phyloP scores from a whole-genome alignment of 345 rosid genomes.

The Barbarea vulgaris region DNA sequence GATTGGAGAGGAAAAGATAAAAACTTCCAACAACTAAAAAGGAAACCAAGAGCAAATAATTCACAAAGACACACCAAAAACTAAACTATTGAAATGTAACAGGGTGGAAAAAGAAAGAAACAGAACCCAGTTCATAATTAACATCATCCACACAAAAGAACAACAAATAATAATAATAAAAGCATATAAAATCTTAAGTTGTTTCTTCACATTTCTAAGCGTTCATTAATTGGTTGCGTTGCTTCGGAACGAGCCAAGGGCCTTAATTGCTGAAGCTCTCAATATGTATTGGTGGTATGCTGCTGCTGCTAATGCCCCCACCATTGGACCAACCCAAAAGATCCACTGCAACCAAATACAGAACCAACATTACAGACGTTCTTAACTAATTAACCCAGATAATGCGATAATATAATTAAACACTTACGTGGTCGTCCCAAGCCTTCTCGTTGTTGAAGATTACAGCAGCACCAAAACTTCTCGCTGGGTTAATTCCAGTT shows the following conservation, averaged over 20 bases:
- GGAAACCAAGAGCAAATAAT: neutral
- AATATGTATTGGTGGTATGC: constrained; percentile 69
- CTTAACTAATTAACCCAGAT: neutral
- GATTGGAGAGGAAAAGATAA: neutral
- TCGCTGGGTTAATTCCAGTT: constrained; percentile 78
- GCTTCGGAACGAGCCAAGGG: constrained; percentile 74
- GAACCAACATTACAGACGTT: neutral
- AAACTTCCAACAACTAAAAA: neutral
- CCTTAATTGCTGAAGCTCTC: constrained; percentile 69
- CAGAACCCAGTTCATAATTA: too few relatives aligned
- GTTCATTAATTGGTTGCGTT: constrained; percentile 50
- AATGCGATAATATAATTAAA: neutral
- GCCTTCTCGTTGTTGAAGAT: constrained; percentile 56
- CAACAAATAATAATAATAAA: constrained; percentile 25
- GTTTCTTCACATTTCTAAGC: constrained; percentile 21
- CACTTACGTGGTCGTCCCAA: constrained; percentile 64
- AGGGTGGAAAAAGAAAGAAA: neutral
- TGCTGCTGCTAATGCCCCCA: constrained; percentile 77
- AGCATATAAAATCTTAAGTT: constrained; percentile 1
- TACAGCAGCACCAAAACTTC: constrained; percentile 84
- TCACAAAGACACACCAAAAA: constrained; percentile 8
- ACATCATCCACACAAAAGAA: constrained; percentile 17
- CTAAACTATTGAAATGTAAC: neutral
- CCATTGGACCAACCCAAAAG: constrained; percentile 80
- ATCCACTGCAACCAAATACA: constrained; percentile 54